These are phyloP conservation scores for Umbelopsis ramanniana DNA, from an alignment of 192 early-diverging fungal species.

Conservation along the genomic window DNA sequence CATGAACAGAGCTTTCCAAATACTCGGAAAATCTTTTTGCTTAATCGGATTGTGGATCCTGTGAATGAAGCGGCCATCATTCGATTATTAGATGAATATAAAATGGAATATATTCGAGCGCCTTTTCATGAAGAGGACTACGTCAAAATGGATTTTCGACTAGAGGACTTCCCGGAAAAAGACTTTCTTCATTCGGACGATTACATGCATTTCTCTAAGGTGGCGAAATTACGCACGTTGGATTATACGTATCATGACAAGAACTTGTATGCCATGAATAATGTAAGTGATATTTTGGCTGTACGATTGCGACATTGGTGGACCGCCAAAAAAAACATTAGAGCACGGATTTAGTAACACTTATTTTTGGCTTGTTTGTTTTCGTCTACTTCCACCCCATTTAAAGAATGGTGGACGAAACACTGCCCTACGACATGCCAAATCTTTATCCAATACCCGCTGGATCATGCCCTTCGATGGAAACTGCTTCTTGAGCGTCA, in stretches of 20 bases:
- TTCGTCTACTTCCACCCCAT: background rate
- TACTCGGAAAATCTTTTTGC: slow-evolving; percentile 60
- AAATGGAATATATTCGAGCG: slow-evolving; percentile 58
- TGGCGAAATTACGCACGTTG: slow-evolving; percentile 58
- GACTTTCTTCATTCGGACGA: slow-evolving; percentile 68
- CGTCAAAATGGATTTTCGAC: slow-evolving; percentile 55
- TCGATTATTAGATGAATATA: slow-evolving; percentile 49
- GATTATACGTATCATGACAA: slow-evolving; percentile 70
- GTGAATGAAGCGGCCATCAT: slow-evolving; percentile 60
- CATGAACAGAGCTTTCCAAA: slow-evolving; percentile 61
- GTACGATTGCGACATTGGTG: slow-evolving; percentile 1
- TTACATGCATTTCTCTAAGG: slow-evolving; percentile 59
- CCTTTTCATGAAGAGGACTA: slow-evolving; percentile 62
- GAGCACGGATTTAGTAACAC: slow-evolving; percentile 14
- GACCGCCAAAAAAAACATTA: no score
- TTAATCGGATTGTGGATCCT: slow-evolving; percentile 64
- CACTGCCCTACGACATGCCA: slow-evolving; percentile 56
- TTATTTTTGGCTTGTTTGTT: slow-evolving; percentile 25
- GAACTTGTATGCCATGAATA: slow-evolving; percentile 71
- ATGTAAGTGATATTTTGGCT: slow-evolving; percentile 47
- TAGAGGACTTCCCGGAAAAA: slow-evolving; percentile 65
- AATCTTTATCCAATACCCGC: slow-evolving; percentile 46
- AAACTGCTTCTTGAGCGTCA: slow-evolving; percentile 60
- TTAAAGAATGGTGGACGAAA: slow-evolving; percentile 67
- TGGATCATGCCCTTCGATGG: slow-evolving; percentile 73